Conservation (phyloP, 2,329 filamentous ascomycete species). For the Hypoxylon sp. region DNA sequence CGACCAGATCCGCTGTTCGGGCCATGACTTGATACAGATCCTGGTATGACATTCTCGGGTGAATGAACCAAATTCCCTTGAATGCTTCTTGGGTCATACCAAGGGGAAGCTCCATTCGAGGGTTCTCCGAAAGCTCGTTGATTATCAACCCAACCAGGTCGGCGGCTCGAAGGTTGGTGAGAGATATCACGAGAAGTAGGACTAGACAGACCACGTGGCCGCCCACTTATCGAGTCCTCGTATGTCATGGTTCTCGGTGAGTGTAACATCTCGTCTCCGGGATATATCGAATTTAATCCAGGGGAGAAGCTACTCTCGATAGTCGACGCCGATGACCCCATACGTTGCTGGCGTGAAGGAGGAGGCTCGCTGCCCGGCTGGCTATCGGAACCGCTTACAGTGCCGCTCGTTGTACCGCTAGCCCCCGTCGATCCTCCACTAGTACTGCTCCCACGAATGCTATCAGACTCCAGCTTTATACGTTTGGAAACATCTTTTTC, state of each 20-base stretch:
- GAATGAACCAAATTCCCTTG: slow-evolving; percentile 36
- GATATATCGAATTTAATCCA: slow-evolving; percentile 47
- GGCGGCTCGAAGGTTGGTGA: slow-evolving; percentile 27
- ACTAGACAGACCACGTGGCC: slow-evolving; percentile 43
- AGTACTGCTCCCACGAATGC: slow-evolving; percentile 51
- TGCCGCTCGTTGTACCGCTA: slow-evolving; percentile 50
- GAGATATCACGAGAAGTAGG: slow-evolving; percentile 43
- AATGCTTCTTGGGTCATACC: slow-evolving; percentile 40
- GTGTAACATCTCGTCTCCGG: slow-evolving; percentile 53
- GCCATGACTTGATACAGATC: slow-evolving; percentile 32
- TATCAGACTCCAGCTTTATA: slow-evolving; percentile 55
- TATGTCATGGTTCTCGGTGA: slow-evolving; percentile 54
- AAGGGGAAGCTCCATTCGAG: slow-evolving; percentile 27
- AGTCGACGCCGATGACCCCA: slow-evolving; percentile 58
- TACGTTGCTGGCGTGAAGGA: slow-evolving; percentile 55
- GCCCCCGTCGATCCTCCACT: slow-evolving; percentile 53
- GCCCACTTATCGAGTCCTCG: slow-evolving; percentile 43
- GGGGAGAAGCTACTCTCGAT: slow-evolving; percentile 57
- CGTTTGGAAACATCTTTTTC: slow-evolving; percentile 61
- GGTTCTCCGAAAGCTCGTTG: slow-evolving; percentile 35
- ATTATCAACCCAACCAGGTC: slow-evolving; percentile 36
- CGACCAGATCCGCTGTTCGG: slow-evolving; percentile 26
- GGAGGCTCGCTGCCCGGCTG: slow-evolving; percentile 59
- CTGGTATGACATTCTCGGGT: slow-evolving; percentile 38
- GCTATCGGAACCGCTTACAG: slow-evolving; percentile 59